Evolutionary conservation across 2,329 filamentous ascomycete genomes (phyloP).

Genomic region (Nemania bipapillata): DNA sequence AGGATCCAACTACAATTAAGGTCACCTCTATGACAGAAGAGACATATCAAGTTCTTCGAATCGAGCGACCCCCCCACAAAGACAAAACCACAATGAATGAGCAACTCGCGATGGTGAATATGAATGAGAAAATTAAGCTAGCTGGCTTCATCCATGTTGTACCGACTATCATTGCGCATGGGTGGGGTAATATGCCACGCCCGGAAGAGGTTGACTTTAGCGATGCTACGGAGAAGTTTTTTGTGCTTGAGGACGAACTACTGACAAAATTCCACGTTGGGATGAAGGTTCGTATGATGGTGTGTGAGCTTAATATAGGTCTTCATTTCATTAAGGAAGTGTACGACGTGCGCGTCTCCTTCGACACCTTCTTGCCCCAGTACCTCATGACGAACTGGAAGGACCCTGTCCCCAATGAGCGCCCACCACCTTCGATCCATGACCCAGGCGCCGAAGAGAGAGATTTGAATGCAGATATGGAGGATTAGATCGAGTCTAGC

Average conservation of each 20-base stretch:
- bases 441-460: conserved; percentile 51
- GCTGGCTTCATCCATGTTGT: conserved; percentile 60
- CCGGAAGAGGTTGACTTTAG: conserved; percentile 48
- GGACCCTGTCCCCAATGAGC: conserved; percentile 60
- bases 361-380: conserved; percentile 74
- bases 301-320: conserved; percentile 69
- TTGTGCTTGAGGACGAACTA: conserved; percentile 74
- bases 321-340: conserved; percentile 70
- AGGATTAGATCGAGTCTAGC: conserved; percentile 2
- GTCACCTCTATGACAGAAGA: conserved; percentile 62
- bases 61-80: conserved; percentile 54
- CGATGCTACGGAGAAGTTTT: conserved; percentile 51
- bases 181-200: conserved; percentile 57
- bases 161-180: conserved; percentile 60
- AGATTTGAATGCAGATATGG: conserved; percentile 19
- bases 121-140: conserved; percentile 51
- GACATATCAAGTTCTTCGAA: conserved; percentile 69
- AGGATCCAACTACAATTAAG: conserved; percentile 50
- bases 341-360: conserved; percentile 66
- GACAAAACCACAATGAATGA: conserved; percentile 36
- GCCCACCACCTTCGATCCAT: conserved; percentile 59
- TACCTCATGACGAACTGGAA: conserved; percentile 75
- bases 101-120: conserved; percentile 33
- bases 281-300: conserved; percentile 67
- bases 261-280: conserved; percentile 68